These are phyloP conservation scores for Elsinoe necatrix DNA, from an alignment of 2,329 filamentous ascomycete species.

Conservation along the genomic window DNA sequence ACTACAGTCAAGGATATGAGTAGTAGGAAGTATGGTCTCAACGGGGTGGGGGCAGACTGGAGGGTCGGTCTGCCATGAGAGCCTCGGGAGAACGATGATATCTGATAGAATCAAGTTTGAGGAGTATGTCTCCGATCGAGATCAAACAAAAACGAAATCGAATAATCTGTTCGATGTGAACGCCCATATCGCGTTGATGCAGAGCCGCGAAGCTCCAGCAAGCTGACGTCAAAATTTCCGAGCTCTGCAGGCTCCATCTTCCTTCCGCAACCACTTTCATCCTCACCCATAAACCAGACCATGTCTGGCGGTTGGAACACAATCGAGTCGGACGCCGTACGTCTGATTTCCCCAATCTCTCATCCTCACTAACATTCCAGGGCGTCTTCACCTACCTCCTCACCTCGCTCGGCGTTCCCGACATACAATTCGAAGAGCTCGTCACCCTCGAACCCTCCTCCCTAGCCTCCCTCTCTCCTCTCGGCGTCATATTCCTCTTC, in stretches of 20 bases:
- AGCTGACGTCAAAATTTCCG: slow-evolving; percentile 10
- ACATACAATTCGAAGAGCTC: slow-evolving; percentile 95
- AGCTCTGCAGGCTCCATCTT: background rate
- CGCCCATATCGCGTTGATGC: background rate
- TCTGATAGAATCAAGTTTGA: no score
- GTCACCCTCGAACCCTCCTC: slow-evolving; percentile 74
- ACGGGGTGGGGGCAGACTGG: background rate
- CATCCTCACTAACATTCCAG: slow-evolving; percentile 34
- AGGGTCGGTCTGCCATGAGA: background rate
- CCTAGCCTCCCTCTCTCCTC: slow-evolving; percentile 50
- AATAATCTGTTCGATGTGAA: no score
- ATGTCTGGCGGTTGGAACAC: slow-evolving; percentile 79
- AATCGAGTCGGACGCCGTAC: slow-evolving; percentile 91
- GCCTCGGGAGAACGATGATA: background rate
- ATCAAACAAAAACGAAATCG: no score
- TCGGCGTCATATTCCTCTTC: slow-evolving; percentile 96
- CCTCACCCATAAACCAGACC: background rate
- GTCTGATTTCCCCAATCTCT: slow-evolving; percentile 25
- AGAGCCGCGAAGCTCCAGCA: slow-evolving; percentile 3
- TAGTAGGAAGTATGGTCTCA: background rate
- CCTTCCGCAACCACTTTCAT: background rate
- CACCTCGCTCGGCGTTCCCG: slow-evolving; percentile 81
- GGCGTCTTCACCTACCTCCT: slow-evolving; percentile 97
- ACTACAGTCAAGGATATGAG: slow-evolving; percentile 10
- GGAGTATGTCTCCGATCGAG: no score